Evolutionary conservation across 306 rosid species (phyloP).

Genomic region (Cicer judaicum): DNA sequence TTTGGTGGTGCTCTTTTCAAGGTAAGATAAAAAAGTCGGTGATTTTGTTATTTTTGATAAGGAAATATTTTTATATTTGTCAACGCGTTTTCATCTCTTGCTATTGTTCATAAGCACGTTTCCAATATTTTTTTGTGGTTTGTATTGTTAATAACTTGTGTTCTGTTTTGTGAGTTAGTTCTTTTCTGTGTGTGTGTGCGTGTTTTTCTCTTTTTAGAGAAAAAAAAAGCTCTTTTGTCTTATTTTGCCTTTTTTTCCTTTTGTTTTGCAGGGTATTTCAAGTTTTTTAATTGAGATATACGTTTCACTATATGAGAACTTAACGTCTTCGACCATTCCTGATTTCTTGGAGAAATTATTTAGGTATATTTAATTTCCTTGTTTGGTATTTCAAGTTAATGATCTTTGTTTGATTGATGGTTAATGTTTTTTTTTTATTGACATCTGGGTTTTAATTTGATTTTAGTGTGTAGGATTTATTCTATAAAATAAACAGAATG

Average conservation of each 20-base stretch:
- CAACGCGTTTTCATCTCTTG: conserved; percentile 30
- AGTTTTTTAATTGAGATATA: conserved; percentile 54
- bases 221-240: background rate
- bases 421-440: background rate
- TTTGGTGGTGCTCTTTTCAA: background rate
- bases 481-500: background rate
- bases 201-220: background rate
- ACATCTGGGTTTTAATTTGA: background rate
- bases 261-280: conserved; percentile 46
- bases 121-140: background rate
- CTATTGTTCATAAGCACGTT: conserved; percentile 4
- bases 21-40: conserved; percentile 26
- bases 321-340: conserved; percentile 27
- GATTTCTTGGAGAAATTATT: conserved; percentile 37
- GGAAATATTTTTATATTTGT: background rate
- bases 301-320: conserved; percentile 49
- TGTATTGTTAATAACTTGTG: background rate
- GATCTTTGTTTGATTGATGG: conserved; percentile 4
- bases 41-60: conserved; percentile 17
- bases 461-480: background rate
- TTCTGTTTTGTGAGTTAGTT: background rate
- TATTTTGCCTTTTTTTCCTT: background rate
- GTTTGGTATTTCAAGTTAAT: conserved; percentile 9
- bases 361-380: conserved; percentile 44
- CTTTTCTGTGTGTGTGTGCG: background rate